Evolutionary conservation across 1,284 basidiomycete genomes (phyloP).

Genomic region (Heterobasidion parviporum): DNA sequence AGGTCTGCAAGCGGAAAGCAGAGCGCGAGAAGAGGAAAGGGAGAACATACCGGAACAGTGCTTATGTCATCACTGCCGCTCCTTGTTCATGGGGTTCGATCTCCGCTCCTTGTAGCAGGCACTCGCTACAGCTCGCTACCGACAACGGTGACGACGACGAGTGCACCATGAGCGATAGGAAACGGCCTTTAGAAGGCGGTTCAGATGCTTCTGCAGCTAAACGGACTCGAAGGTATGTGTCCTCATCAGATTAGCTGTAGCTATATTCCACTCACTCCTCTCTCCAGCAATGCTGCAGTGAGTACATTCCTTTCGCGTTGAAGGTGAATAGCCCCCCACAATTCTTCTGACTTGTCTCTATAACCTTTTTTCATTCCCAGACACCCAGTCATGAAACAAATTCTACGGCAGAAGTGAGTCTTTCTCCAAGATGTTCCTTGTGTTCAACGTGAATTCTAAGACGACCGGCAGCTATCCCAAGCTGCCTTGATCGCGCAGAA

Average conservation of each 20-base stretch:
- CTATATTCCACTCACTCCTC: constrained; percentile 17
- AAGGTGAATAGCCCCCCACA: constrained; percentile 66
- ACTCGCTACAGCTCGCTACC: neutral
- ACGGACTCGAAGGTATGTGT: constrained; percentile 60
- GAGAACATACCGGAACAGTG: neutral
- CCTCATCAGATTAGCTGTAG: neutral
- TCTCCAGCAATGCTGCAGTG: constrained; percentile 53
- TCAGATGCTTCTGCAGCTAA: constrained; percentile 45
- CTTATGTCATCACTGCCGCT: neutral
- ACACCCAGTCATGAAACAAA: constrained; percentile 37
- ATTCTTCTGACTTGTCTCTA: constrained; percentile 52
- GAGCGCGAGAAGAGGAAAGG: neutral
- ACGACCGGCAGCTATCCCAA: constrained; percentile 29
- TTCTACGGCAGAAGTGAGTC: neutral
- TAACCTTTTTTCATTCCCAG: constrained; percentile 57
- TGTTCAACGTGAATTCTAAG: neutral
- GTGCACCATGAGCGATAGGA: constrained; percentile 25
- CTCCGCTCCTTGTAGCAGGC: neutral
- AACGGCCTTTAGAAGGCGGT: constrained; percentile 30
- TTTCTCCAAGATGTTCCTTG: neutral
- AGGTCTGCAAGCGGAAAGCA: neutral
- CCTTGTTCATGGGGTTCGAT: neutral
- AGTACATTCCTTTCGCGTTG: constrained; percentile 37
- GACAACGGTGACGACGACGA: neutral
- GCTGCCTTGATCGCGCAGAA: constrained; percentile 70